Percentiles rank a stretch among this genome's conserved stretches.
Evolutionary conservation across 208 protist genomes (phyloP).

Genomic region (Trypanosomatidae sp.): DNA sequence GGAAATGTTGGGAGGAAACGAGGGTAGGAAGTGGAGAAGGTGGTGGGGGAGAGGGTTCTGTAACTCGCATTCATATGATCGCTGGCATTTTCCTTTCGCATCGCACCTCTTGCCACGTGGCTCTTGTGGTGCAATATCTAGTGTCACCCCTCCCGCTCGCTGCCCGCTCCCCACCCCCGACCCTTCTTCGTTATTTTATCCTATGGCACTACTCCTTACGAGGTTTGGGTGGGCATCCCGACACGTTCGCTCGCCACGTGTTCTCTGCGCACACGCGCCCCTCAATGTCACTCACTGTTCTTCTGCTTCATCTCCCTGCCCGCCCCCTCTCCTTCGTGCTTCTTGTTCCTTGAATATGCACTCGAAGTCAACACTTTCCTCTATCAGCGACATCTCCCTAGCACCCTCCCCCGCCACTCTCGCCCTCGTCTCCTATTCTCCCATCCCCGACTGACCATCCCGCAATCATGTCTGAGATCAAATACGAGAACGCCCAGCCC

Average conservation of each 20-base stretch:
- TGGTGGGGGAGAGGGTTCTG: background rate
- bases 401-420: background rate
- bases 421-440: background rate
- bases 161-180: background rate
- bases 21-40: background rate
- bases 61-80: background rate
- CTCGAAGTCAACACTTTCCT: slow-evolving; percentile 2
- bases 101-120: no score
- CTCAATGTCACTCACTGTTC: background rate
- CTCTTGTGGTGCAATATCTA: background rate
- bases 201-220: background rate
- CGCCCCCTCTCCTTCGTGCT: background rate
- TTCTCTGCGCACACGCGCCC: background rate
- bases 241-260: background rate
- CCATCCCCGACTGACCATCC: background rate
- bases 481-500: slow-evolving; percentile 67
- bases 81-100: background rate
- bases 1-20: background rate
- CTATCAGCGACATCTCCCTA: no score
- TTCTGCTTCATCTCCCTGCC: background rate
- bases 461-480: slow-evolving; percentile 46
- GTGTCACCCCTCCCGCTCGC: background rate
- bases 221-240: background rate
- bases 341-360: background rate
- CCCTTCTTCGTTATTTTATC: background rate